These are phyloP conservation scores for Fagopyrum tataricum DNA, from an alignment of 148 eudicot species.

Conservation along the genomic window DNA sequence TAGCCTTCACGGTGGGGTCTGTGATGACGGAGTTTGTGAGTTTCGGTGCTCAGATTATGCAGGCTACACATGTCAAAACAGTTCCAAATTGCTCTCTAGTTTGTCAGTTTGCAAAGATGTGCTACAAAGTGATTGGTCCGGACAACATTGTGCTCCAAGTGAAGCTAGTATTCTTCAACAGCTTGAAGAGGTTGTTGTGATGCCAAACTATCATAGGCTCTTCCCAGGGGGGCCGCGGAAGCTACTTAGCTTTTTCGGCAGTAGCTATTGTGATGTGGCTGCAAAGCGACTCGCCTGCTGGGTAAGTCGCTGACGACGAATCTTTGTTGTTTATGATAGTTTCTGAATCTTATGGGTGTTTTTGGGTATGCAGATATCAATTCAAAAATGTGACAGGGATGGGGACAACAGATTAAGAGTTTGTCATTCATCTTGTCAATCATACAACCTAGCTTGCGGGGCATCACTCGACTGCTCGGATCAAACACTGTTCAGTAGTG, in stretches of 20 bases:
- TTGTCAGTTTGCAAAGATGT: constrained; percentile 85
- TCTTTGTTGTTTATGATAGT: background rate
- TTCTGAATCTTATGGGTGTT: background rate
- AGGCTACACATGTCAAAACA: constrained; percentile 93
- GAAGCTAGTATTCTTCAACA: constrained; percentile 83
- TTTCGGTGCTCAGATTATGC: constrained; percentile 98
- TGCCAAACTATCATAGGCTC: constrained; percentile 93
- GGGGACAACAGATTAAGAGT: constrained; percentile 93
- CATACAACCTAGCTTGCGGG: constrained; percentile 84
- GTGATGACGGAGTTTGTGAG: constrained; percentile 92
- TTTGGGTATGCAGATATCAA: constrained; percentile 55
- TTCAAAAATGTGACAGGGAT: constrained; percentile 85
- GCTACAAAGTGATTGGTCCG: constrained; percentile 52
- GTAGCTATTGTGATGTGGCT: constrained; percentile 78
- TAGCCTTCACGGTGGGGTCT: constrained; percentile 98
- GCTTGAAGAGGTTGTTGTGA: constrained; percentile 94
- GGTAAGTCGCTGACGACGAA: constrained; percentile 38
- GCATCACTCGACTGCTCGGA: constrained; percentile 96
- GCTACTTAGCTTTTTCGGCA: constrained; percentile 50
- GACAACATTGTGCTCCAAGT: constrained; percentile 93
- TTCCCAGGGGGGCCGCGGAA: constrained; percentile 83
- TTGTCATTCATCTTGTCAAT: constrained; percentile 90
- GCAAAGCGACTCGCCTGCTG: constrained; percentile 98
- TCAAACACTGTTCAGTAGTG: constrained; percentile 85
- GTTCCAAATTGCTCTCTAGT: constrained; percentile 62